A percentile compares a stretch with the other conserved stretches of the same genome.
Evolutionary conservation across 2,329 filamentous ascomycete species (phyloP).

Genomic region (Alternaria arbusti): DNA sequence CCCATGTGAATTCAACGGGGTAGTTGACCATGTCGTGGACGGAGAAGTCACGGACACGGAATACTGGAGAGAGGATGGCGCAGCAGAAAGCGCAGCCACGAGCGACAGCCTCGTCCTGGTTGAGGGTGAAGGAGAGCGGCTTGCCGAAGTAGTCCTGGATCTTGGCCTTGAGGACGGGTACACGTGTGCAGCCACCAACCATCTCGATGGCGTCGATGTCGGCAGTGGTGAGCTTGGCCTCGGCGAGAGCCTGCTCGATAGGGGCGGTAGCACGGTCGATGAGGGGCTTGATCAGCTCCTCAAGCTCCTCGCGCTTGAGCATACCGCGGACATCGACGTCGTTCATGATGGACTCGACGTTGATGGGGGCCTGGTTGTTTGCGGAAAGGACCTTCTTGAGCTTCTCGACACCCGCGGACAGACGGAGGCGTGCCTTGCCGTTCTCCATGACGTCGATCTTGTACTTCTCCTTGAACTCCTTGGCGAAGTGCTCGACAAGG

Average conservation of each 20-base stretch:
- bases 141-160: constrained; percentile 92
- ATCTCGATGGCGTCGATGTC: constrained; percentile 95
- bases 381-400: constrained; percentile 98
- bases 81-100: constrained; percentile 97
- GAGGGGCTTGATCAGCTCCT: constrained; percentile 86
- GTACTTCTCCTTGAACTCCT: constrained; percentile 97
- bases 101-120: constrained; percentile 96
- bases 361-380: constrained; percentile 89
- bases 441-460: constrained; percentile 95
- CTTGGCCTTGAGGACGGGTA: constrained; percentile 88
- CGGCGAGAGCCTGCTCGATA: constrained; percentile 89
- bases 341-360: constrained; percentile 98
- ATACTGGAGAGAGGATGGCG: constrained; percentile 94
- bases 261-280: constrained; percentile 74
- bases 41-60: constrained; percentile 97
- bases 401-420: constrained; percentile 90
- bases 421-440: constrained; percentile 86
- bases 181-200: constrained; percentile 92
- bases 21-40: constrained; percentile 98
- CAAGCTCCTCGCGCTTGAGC: constrained; percentile 93
- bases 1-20: constrained; percentile 98
- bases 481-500: constrained; percentile 90
- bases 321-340: constrained; percentile 89
- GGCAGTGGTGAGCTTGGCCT: constrained; percentile 87
- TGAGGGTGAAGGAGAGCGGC: constrained; percentile 90